Evolutionary conservation across 2,329 filamentous ascomycete genomes (phyloP).

Genomic region (Calonectria hawksworthii): DNA sequence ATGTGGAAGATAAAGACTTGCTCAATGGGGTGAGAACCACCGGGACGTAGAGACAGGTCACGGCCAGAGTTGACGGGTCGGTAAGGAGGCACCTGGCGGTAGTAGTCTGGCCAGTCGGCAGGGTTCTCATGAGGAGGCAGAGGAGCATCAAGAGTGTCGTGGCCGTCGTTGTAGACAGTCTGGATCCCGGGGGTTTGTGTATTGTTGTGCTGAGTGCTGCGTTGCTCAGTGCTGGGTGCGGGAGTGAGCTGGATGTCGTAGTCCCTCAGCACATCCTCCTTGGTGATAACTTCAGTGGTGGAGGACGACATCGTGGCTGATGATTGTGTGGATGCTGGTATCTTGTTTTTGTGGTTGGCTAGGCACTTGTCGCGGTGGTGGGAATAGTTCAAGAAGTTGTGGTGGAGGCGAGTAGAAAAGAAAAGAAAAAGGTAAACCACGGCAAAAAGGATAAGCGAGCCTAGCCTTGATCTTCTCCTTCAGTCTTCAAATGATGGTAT

Average conservation of each 20-base stretch:
- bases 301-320: slow-evolving; percentile 18
- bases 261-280: slow-evolving; percentile 23
- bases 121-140: slow-evolving; percentile 19
- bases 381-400: neutral
- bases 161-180: neutral
- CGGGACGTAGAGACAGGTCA: slow-evolving; percentile 11
- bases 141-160: neutral
- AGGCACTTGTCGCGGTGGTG: neutral
- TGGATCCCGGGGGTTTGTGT: neutral
- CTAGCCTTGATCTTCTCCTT: neutral
- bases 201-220: neutral
- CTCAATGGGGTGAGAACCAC: slow-evolving; percentile 9
- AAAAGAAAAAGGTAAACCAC: neutral
- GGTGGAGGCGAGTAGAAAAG: neutral
- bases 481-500: neutral
- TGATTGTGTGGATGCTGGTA: neutral
- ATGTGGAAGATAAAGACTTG: slow-evolving; percentile 22
- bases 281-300: slow-evolving; percentile 11
- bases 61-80: slow-evolving; percentile 13
- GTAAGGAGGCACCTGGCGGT: slow-evolving; percentile 24
- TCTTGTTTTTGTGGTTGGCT: neutral
- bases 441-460: neutral
- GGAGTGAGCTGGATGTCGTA: slow-evolving; percentile 25
- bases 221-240: neutral
- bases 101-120: slow-evolving; percentile 22